These are phyloP conservation scores for Lolium multiflorum DNA, from an alignment of 176 grass and related monocot genomes.

Conservation along the genomic window DNA sequence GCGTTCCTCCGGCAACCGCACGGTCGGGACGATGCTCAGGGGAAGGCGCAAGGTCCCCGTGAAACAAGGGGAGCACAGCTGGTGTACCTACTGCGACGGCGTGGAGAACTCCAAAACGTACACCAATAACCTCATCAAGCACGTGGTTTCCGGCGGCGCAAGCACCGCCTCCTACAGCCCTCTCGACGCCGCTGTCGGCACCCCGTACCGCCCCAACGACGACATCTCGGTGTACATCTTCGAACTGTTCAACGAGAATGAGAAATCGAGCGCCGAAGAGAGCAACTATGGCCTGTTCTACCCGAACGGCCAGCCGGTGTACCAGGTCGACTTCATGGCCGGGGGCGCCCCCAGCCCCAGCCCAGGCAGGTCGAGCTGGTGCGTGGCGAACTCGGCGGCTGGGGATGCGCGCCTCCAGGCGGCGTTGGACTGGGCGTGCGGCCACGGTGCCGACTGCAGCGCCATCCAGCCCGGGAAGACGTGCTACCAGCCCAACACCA, in stretches of 20 bases:
- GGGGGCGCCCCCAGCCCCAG: too few relatives aligned
- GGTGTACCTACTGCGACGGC: not conserved
- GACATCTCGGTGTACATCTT: constrained; percentile 73
- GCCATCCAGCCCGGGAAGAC: constrained; percentile 65
- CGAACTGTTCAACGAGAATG: constrained; percentile 76
- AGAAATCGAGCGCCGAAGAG: constrained; percentile 53
- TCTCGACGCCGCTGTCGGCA: constrained; percentile 27
- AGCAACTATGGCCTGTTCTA: constrained; percentile 72
- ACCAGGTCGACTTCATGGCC: constrained; percentile 53
- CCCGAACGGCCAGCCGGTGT: constrained; percentile 52
- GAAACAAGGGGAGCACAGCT: not conserved
- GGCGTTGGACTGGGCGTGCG: constrained; percentile 53
- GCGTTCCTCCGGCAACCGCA: constrained; percentile 23
- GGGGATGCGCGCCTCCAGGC: constrained; percentile 29
- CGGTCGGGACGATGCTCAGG: constrained; percentile 32
- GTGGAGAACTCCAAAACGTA: constrained; percentile 52
- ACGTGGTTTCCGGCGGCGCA: constrained; percentile 43
- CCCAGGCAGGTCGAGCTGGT: constrained; percentile 39
- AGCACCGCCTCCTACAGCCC: not conserved
- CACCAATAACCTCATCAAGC: constrained; percentile 55
- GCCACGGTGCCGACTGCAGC: constrained; percentile 63
- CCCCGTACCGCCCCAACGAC: constrained; percentile 46
- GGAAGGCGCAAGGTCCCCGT: constrained; percentile 6
- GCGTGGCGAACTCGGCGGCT: constrained; percentile 36
- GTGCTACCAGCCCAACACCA: constrained; percentile 67